phyloP scores from a whole-genome alignment of 1,139 yeast genomes.

The Yamadazyma atlantica region DNA sequence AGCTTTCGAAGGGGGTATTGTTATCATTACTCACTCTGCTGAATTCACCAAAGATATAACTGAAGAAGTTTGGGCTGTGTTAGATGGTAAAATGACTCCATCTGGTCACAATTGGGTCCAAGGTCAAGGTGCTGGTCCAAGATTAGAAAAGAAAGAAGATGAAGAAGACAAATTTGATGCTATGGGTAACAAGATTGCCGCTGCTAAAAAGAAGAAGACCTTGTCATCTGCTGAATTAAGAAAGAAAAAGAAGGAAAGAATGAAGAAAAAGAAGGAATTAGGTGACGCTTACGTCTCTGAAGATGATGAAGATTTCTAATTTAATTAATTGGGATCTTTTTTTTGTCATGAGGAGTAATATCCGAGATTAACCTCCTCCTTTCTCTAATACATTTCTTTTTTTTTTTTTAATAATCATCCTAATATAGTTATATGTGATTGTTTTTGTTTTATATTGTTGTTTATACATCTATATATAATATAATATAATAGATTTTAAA shows the following conservation, averaged over 20 bases:
- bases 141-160: slow-evolving; percentile 91
- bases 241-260: slow-evolving; percentile 99
- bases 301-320: slow-evolving; percentile 65
- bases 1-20: slow-evolving; percentile 99
- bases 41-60: slow-evolving; percentile 98
- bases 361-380: slow-evolving; percentile 4
- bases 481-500: slow-evolving; percentile 14
- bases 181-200: slow-evolving; percentile 99
- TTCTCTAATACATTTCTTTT: slow-evolving; percentile 9
- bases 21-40: slow-evolving; percentile 99
- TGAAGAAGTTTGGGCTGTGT: slow-evolving; percentile 99
- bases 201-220: slow-evolving; percentile 95
- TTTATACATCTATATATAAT: slow-evolving; percentile 18
- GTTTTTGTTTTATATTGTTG: slow-evolving; percentile 16
- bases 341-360: slow-evolving; percentile 1
- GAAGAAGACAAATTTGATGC: slow-evolving; percentile 99
- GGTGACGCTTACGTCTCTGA: slow-evolving; percentile 99
- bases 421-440: slow-evolving; percentile 16
- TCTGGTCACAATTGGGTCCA: slow-evolving; percentile 99
- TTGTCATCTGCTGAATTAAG: slow-evolving; percentile 98
- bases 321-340: neutral
- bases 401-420: slow-evolving; percentile 11
- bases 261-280: slow-evolving; percentile 99
- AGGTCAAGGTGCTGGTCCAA: slow-evolving; percentile 99
- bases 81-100: slow-evolving; percentile 98